Percentiles rank a stretch among this genome's conserved stretches.
phyloP scores from a whole-genome alignment of 352 stramenopile genomes.

The Globisporangium ultimum region DNA sequence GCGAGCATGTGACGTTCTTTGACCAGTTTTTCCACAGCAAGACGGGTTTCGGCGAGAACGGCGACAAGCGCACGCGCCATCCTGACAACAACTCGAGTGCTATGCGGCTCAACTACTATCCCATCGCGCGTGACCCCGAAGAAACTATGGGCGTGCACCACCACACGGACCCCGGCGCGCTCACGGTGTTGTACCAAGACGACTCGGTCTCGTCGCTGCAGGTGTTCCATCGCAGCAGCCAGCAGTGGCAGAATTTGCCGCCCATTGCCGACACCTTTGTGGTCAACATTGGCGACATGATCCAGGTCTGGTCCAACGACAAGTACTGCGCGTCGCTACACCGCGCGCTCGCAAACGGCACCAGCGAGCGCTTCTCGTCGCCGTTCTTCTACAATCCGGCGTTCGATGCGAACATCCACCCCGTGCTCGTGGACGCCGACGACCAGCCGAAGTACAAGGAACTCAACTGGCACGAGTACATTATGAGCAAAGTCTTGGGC shows the following conservation, averaged over 20 bases:
- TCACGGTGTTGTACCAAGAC: constrained; percentile 51
- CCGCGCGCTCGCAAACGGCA: constrained; percentile 30
- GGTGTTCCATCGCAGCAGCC: constrained; percentile 31
- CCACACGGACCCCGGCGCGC: constrained; percentile 42
- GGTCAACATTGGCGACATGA: constrained; percentile 62
- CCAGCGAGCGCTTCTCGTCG: constrained; percentile 33
- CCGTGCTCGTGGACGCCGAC: constrained; percentile 17
- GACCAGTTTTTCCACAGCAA: constrained; percentile 32
- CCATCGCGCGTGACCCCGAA: constrained; percentile 25
- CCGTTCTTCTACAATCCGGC: constrained; percentile 39
- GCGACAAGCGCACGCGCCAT: constrained; percentile 22
- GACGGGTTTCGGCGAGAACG: neutral
- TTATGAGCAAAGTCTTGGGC: constrained; percentile 64
- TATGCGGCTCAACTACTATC: constrained; percentile 92
- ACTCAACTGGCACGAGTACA: constrained; percentile 71
- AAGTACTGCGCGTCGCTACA: constrained; percentile 42
- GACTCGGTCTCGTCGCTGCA: constrained; percentile 42
- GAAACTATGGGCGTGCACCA: constrained; percentile 33
- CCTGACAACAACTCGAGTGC: constrained; percentile 77
- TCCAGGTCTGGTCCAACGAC: constrained; percentile 54
- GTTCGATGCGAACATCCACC: constrained; percentile 33
- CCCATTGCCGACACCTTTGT: constrained; percentile 37
- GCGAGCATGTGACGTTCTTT: constrained; percentile 24
- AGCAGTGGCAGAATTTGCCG: constrained; percentile 36
- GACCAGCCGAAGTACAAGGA: constrained; percentile 35